Percentiles rank a stretch among this genome's conserved stretches.
phyloP scores from a whole-genome alignment of 176 grass and related monocot species.

The Musa itinerans region DNA sequence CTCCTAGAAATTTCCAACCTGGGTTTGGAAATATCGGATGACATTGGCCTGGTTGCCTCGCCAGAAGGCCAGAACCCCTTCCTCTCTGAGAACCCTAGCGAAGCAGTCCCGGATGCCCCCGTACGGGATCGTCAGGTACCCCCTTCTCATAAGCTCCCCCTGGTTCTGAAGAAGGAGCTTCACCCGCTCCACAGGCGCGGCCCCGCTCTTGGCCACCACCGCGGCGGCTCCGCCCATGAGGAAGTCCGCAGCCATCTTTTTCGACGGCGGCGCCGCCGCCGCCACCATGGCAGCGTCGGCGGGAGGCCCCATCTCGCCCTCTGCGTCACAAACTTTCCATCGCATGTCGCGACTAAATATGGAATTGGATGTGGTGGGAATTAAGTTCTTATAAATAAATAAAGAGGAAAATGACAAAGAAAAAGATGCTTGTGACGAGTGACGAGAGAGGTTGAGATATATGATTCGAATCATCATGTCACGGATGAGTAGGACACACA shows the following conservation, averaged over 20 bases:
- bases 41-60: conserved; percentile 91
- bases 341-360: no score
- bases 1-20: conserved; percentile 21
- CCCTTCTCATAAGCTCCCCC: conserved; percentile 68
- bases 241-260: conserved; percentile 62
- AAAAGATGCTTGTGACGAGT: no score
- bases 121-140: conserved; percentile 61
- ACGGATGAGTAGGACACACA: no score
- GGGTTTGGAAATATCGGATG: conserved; percentile 89
- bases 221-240: conserved; percentile 74
- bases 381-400: no score
- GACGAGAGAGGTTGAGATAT: no score
- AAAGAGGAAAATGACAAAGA: no score
- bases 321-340: background rate
- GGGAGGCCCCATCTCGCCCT: background rate
- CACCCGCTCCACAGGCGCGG: conserved; percentile 76
- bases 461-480: no score
- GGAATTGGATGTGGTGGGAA: no score
- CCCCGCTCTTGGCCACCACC: conserved; percentile 65
- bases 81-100: conserved; percentile 61
- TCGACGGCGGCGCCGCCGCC: conserved; percentile 8
- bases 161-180: conserved; percentile 96
- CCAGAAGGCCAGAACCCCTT: conserved; percentile 67
- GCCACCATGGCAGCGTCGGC: background rate
- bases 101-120: conserved; percentile 51